Base-by-base conservation (phyloP, 1,139 yeast genomes). In the Yarrowia galli region DNA sequence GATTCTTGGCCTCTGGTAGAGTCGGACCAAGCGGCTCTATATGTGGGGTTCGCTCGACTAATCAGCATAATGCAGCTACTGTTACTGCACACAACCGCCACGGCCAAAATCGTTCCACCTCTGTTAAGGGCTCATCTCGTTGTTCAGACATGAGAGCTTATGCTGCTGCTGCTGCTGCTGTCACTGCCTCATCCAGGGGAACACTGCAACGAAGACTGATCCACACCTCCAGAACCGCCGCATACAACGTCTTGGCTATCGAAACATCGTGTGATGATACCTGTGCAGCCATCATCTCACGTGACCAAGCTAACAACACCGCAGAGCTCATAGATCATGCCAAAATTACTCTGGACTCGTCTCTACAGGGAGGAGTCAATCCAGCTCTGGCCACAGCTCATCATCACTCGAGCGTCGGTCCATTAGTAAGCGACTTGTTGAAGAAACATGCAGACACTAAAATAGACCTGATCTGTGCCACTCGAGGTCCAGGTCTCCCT, bases 241-340 rank as follows among this genome's bases (percentile, higher is more conserved):
- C 49, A 43, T 92, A 92, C 77, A 83, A 83, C 64, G 96, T 92
- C 0, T 79, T 95, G 32, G 96, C 98, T 0, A 85, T 95, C 20
- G 99, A 95, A 75, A 87, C 97, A 0, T 92, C 98, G 0, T 96
- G 99, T 75, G 99, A 95, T 75, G 99, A 95, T 76, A 85, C 97
- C 0, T 92, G 98, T 72, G 92, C 92, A 1, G 91, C 97, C 0
- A 79, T 95, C 20, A 77, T 93, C 7, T 88, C 89, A 60, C 81
- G 91, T 67, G 72, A 69, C 13, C 74, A 75, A 0, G 72, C 71
- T 1, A 67, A 70, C 0, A 73, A 76, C 40, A 79, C 85, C 0
- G 89, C 92, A 0, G 74, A 68, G 1, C 79, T 91, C 0, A 70
- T 92, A 3, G 87, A 83, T 46, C 92, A 93, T 69, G 73, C 80